phyloP scores from a whole-genome alignment of 331 rosid species.

The Ulmus americana region DNA sequence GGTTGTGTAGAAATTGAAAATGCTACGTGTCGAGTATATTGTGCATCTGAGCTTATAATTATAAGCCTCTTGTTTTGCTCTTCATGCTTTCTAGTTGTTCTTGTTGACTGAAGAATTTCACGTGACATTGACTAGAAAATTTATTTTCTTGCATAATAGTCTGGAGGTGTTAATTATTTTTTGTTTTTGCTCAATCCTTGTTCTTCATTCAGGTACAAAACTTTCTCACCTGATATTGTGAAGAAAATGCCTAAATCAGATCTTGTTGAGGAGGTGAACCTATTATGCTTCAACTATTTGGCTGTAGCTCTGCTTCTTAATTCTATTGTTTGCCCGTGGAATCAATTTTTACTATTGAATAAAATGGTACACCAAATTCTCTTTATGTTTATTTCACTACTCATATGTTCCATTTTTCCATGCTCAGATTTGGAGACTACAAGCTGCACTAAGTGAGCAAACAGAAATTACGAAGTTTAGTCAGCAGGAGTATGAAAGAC shows the following conservation, averaged over 20 bases:
- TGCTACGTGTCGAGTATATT: background rate
- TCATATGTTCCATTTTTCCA: constrained; percentile 9
- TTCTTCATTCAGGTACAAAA: constrained; percentile 36
- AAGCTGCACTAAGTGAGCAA: constrained; percentile 84
- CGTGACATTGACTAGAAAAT: background rate
- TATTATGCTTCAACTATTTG: background rate
- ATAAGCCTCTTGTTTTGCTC: background rate
- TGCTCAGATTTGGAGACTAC: constrained; percentile 73
- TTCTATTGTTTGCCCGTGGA: background rate
- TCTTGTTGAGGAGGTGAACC: constrained; percentile 48
- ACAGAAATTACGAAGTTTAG: constrained; percentile 63
- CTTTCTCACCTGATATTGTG: constrained; percentile 50
- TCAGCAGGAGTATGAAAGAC: constrained; percentile 74
- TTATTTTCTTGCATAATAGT: constrained; percentile 2
- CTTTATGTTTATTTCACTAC: background rate
- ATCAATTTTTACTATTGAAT: background rate
- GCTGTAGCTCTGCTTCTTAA: background rate
- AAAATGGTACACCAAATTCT: background rate
- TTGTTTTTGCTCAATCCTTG: constrained; percentile 3
- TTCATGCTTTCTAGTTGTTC: background rate
- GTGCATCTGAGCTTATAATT: background rate
- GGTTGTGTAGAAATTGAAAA: background rate
- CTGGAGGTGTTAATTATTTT: background rate
- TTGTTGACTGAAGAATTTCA: background rate
- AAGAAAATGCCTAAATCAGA: constrained; percentile 47